Percentiles rank a stretch among this genome's conserved stretches.
Conservation (phyloP, 768 basidiomycete species). For the Tremella yokohamensis region DNA sequence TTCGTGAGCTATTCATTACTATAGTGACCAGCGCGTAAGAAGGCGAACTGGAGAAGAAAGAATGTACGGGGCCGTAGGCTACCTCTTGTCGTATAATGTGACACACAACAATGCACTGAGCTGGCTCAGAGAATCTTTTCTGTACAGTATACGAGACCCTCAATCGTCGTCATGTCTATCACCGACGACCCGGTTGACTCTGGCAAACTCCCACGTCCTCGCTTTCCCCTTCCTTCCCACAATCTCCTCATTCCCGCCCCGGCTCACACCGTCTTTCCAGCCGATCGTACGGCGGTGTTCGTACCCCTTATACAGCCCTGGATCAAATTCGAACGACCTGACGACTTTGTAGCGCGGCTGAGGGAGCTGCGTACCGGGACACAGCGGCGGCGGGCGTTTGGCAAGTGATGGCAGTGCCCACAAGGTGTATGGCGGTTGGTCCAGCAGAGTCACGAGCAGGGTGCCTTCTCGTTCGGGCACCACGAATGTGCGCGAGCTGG, state of each 20-base stretch:
- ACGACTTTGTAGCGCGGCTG: constrained; percentile 69
- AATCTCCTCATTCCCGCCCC: constrained; percentile 63
- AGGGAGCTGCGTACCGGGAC: constrained; percentile 32
- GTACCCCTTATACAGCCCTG: constrained; percentile 73
- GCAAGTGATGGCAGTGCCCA: constrained; percentile 60
- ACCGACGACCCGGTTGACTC: not conserved
- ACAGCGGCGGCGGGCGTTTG: constrained; percentile 60
- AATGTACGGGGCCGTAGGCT: too few species aligned
- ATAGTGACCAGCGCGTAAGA: too few species aligned
- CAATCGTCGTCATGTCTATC: too few species aligned
- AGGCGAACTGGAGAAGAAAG: too few species aligned
- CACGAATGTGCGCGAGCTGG: constrained; percentile 5
- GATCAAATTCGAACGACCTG: constrained; percentile 74
- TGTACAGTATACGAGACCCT: too few species aligned
- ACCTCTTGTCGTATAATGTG: too few species aligned
- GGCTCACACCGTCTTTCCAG: constrained; percentile 62
- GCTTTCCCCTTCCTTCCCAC: constrained; percentile 59
- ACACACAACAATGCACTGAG: too few species aligned
- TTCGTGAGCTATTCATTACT: too few species aligned
- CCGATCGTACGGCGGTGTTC: constrained; percentile 94
- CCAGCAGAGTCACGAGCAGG: constrained; percentile 78
- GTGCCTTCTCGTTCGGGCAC: constrained; percentile 60
- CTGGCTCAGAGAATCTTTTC: too few species aligned
- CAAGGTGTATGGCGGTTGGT: constrained; percentile 77
- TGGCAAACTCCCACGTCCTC: constrained; percentile 81